Evolutionary conservation across 164 flowering plant genomes (phyloP).

Genomic region (Chimonanthus praecox): DNA sequence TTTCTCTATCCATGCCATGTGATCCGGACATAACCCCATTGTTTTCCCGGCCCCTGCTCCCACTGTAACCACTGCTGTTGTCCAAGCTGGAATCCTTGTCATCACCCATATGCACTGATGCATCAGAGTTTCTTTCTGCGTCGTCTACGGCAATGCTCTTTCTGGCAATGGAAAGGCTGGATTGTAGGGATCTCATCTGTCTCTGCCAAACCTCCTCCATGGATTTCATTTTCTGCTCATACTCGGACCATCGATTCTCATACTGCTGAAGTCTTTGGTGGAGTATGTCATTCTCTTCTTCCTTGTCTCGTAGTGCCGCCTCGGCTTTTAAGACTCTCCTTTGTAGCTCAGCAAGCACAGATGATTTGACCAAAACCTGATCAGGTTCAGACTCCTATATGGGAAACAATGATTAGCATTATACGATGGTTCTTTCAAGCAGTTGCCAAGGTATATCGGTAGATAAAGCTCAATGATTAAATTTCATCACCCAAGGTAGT

Average conservation of each 20-base stretch:
- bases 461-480: no score
- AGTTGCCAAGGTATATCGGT: no score
- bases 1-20: constrained; percentile 22
- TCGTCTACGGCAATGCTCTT: constrained; percentile 76
- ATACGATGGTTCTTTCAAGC: no score
- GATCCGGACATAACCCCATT: constrained; percentile 44
- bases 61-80: constrained; percentile 22
- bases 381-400: constrained; percentile 59
- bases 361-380: constrained; percentile 72
- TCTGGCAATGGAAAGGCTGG: constrained; percentile 90
- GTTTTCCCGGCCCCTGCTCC: constrained; percentile 34
- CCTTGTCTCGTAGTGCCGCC: constrained; percentile 77
- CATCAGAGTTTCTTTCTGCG: constrained; percentile 65
- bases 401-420: background rate
- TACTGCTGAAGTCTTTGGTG: constrained; percentile 88
- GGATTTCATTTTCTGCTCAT: constrained; percentile 88
- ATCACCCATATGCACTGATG: constrained; percentile 53
- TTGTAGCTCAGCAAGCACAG: constrained; percentile 78
- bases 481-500: background rate
- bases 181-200: constrained; percentile 91
- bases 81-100: constrained; percentile 56
- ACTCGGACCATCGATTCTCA: constrained; percentile 90
- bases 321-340: constrained; percentile 89
- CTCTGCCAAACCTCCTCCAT: constrained; percentile 99
- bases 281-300: constrained; percentile 87